phyloP scores from a whole-genome alignment of 2,329 filamentous ascomycete genomes.

The Colletotrichum sp. region DNA sequence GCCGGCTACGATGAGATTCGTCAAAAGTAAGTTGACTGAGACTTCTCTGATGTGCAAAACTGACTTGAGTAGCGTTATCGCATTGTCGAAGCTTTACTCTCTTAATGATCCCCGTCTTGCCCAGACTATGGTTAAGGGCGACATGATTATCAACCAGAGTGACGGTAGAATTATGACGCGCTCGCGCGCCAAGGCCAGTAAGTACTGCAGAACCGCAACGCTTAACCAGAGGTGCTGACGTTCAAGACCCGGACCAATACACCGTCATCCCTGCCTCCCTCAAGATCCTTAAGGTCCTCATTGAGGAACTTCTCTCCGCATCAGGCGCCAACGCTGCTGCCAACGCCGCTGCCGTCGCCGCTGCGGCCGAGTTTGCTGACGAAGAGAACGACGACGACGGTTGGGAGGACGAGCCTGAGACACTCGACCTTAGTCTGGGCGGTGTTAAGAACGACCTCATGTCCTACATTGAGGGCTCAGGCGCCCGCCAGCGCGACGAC shows the following conservation, averaged over 20 bases:
- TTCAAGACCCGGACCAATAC: constrained; percentile 81
- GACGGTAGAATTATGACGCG: constrained; percentile 88
- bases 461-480: constrained; percentile 70
- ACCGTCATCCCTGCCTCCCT: constrained; percentile 86
- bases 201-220: constrained; percentile 25
- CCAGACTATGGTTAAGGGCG: constrained; percentile 86
- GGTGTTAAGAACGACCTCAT: constrained; percentile 79
- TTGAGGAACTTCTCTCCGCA: constrained; percentile 87
- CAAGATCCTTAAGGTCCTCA: constrained; percentile 95
- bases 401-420: constrained; percentile 86
- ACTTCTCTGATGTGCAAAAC: neutral
- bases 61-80: constrained; percentile 73
- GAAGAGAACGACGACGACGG: constrained; percentile 79
- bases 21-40: constrained; percentile 75
- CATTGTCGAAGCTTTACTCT: constrained; percentile 88
- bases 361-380: constrained; percentile 55
- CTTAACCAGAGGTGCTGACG: constrained; percentile 29
- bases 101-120: constrained; percentile 82
- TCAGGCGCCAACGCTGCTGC: constrained; percentile 68
- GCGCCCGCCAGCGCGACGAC: constrained; percentile 76
- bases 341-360: constrained; percentile 64
- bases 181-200: constrained; percentile 85
- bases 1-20: constrained; percentile 98
- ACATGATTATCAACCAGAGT: constrained; percentile 77
- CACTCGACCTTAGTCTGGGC: constrained; percentile 76